Base-by-base conservation (phyloP, 1,139 yeast species). In the Schwanniomyces etchellsii region DNA sequence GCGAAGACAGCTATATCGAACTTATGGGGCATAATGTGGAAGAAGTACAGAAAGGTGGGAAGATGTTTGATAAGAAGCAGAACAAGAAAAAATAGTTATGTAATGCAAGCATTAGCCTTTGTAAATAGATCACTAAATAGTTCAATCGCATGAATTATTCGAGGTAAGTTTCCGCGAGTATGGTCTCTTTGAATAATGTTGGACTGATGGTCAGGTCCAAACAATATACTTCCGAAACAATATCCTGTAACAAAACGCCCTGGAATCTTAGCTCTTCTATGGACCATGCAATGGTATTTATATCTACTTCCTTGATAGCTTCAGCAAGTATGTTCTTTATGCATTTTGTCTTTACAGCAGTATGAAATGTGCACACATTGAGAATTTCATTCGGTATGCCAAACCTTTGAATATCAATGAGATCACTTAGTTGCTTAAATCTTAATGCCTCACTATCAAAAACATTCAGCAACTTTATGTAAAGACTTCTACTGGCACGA, bases 31-130 rank as follows among this genome's bases (percentile, higher is more conserved):
- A 74, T 36, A 70, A 76, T 45, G 81, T 74, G 40, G 60, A 67
- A 38, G 78, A 77, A 44, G 77, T 84, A 26, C 78, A 69, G 43
- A 62, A 70, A 38, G 86, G 86, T 44, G 81, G 80, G 47, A 61
- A 76, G 40, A 65, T 76, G 35, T 70, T 61, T 27, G 74, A 72
- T 50, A 75, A 68, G 59, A 77, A 70, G 55, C 55, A 44, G 20
- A 47, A 49, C 34, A 53, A 53, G 32, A 59, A 52, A 42, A 55
- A 52, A 51, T 45, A 48, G 44, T 9, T 18, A 42, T 47, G 44
- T n/a, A n/a, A n/a, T n/a, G n/a, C n/a, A n/a, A n/a, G n/a, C n/a
- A n/a, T n/a, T n/a, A n/a, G n/a, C n/a, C n/a, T n/a, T n/a, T n/a
- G n/a, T n/a, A n/a, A n/a, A n/a, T n/a, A n/a, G n/a, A n/a, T n/a